phyloP scores from a whole-genome alignment of 495 filamentous ascomycete genomes.

The Sphaerosporella brunnea region DNA sequence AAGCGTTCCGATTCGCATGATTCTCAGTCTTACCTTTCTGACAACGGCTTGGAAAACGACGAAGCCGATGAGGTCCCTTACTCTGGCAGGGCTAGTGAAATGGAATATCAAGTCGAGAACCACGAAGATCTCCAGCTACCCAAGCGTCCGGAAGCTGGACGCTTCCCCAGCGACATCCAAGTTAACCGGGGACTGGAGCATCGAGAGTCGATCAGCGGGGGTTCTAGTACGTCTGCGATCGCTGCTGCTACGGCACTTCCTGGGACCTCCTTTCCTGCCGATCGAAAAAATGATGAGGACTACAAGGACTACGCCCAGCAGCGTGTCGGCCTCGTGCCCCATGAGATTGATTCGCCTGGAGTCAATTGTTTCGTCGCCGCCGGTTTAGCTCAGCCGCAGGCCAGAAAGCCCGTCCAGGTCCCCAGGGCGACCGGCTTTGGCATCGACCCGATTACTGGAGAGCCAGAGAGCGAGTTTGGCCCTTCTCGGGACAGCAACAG shows the following conservation, averaged over 20 bases:
- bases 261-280: neutral
- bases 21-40: neutral
- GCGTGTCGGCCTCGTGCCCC: constrained; percentile 17
- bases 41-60: constrained; percentile 10
- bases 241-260: constrained; percentile 14
- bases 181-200: constrained; percentile 14
- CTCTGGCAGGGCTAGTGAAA: constrained; percentile 18
- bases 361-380: neutral
- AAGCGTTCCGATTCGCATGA: neutral
- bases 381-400: neutral
- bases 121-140: constrained; percentile 9
- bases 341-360: neutral
- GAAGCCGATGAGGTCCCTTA: constrained; percentile 30
- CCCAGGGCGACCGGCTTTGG: constrained; percentile 26
- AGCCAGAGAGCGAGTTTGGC: constrained; percentile 19
- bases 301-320: constrained; percentile 11
- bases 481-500: constrained; percentile 2
- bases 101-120: neutral
- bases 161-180: constrained; percentile 24
- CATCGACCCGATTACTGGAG: constrained; percentile 25
- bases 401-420: neutral
- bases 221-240: constrained; percentile 24
- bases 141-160: constrained; percentile 23
- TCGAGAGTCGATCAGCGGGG: neutral
- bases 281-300: constrained; percentile 4